Percentiles rank a stretch among this genome's conserved stretches.
Evolutionary conservation across 768 basidiomycete genomes (phyloP).

Genomic region (Ramaria rubella): DNA sequence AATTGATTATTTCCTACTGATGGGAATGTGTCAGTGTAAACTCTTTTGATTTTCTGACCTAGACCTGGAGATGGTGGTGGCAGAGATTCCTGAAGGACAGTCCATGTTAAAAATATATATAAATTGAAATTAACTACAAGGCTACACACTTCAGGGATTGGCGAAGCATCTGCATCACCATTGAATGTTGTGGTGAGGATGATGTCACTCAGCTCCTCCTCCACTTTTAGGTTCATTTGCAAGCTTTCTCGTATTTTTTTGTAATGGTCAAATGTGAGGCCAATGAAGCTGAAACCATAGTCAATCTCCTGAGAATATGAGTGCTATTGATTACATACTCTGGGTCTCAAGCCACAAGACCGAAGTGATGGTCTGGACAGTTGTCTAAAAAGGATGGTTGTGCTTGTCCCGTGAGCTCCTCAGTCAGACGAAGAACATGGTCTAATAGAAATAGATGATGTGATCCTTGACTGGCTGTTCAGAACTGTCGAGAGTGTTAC

Average conservation of each 20-base stretch:
- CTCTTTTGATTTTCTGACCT: not conserved
- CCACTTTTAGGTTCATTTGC: not conserved
- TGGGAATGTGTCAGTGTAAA: not conserved
- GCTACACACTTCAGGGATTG: not conserved
- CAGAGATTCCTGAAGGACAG: not conserved
- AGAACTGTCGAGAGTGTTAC: constrained; percentile 3
- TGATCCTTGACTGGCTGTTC: not conserved
- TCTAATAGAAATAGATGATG: constrained; percentile 1
- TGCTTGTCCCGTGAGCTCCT: not conserved
- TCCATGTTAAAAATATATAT: not conserved
- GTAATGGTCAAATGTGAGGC: not conserved
- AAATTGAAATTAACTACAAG: not conserved
- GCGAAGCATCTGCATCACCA: constrained; percentile 4
- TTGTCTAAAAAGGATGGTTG: no score
- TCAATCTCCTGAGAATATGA: not conserved
- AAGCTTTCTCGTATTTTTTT: not conserved
- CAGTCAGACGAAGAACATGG: not conserved
- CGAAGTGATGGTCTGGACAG: not conserved
- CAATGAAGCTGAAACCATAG: not conserved
- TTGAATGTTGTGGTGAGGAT: not conserved
- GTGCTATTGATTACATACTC: not conserved
- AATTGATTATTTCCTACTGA: not conserved
- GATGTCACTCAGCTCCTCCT: not conserved
- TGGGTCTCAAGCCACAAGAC: not conserved
- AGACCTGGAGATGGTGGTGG: not conserved